Evolutionary conservation across 2,329 filamentous ascomycete species (phyloP).

Genomic region (Penicillium psychrosexuale): DNA sequence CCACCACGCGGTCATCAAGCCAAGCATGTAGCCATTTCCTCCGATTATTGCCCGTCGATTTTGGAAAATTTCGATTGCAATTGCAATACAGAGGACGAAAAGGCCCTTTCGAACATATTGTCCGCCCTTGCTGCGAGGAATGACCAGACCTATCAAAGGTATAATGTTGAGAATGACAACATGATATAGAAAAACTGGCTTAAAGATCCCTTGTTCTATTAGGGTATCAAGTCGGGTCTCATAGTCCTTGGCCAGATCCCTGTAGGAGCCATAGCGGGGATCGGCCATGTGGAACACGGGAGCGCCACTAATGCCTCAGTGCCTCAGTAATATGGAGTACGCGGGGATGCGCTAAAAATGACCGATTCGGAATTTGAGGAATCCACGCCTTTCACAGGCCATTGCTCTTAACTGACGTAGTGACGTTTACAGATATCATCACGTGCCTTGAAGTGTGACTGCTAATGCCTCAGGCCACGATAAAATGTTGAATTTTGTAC

Average conservation of each 20-base stretch:
- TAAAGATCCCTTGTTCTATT: conserved; percentile 28
- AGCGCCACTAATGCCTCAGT: background rate
- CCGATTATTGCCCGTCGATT: conserved; percentile 50
- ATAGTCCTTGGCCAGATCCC: conserved; percentile 25
- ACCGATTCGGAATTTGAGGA: background rate
- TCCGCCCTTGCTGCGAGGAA: conserved; percentile 45
- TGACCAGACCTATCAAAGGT: conserved; percentile 50
- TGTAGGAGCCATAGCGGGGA: conserved; percentile 26
- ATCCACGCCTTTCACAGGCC: background rate
- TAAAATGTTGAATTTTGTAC: too few species aligned
- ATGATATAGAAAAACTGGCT: conserved; percentile 39
- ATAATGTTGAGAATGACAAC: conserved; percentile 30
- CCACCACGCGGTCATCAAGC: conserved; percentile 54
- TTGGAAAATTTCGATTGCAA: conserved; percentile 45
- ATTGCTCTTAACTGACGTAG: background rate
- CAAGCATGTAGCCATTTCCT: conserved; percentile 54
- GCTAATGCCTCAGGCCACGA: background rate
- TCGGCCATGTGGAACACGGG: conserved; percentile 26
- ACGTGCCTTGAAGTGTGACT: background rate
- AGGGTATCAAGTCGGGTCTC: conserved; percentile 23
- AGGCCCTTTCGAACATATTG: conserved; percentile 44
- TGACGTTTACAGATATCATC: background rate
- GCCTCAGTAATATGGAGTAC: background rate
- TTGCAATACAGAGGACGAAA: conserved; percentile 44
- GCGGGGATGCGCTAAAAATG: background rate